Base-by-base conservation (phyloP, 306 rosid genomes). In the Sechiopsis laciniata region DNA sequence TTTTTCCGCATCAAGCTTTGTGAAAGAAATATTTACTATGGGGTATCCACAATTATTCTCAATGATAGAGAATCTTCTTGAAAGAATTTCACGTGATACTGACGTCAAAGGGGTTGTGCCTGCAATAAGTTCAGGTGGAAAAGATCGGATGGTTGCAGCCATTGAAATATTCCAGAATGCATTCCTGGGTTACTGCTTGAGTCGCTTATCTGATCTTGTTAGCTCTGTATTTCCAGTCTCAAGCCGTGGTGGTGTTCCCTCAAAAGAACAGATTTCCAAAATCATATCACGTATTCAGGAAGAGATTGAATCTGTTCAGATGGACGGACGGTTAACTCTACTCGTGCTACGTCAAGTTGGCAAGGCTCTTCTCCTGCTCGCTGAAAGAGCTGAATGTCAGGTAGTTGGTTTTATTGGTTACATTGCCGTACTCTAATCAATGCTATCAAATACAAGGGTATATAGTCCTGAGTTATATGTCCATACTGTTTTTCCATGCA, bases 1-100 rank as follows among this genome's bases (percentile, higher is more conserved):
- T 84, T 94, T 94, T 80, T 86, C 97, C 26, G 99, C 97, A 78
- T 94, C 99, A 78, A 94, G 96, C 86, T 94, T 94, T 78, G 97
- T 94, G 45, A 94, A 91, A 84, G 99, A 94, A 79, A 89, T 85
- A 67, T 88, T 94, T 79, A 94, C 99, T 10, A 80, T 82, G 88
- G 97, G 99, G 32, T 94, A 94, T 65, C 97, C 99, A 55, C 91
- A 94, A 85, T 92, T 94, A 63, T 91, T 86, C 80, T 81, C 95
- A 54, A 86, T 89, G 92, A 84, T 94, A 78, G 99, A 94, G 85
- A 91, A 88, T 78, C 92, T 91, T 80, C 99, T 94, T 46, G 99
- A 94, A 79, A 85, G 91, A 79, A 88, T 94, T 80, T 89, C 97
- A 67, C 97, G 83, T 35, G 99, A 94, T 78, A 94, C 97, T 17